Conservation (phyloP, 768 basidiomycete species). For the Agrocybe praecox region DNA sequence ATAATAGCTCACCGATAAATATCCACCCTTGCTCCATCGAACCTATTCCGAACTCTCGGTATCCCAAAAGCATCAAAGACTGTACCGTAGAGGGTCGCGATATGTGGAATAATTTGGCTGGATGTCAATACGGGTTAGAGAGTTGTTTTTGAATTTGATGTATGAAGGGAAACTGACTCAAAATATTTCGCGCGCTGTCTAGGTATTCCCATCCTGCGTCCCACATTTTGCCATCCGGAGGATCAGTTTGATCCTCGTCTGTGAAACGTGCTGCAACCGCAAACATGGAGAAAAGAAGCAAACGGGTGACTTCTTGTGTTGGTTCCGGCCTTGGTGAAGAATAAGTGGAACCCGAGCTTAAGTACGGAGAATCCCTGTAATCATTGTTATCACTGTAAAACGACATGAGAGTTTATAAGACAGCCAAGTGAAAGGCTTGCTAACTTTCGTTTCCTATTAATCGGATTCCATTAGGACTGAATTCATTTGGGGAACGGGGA, state of each 20-base stretch:
- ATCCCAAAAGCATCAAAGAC: slow-evolving; percentile 74
- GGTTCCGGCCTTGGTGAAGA: slow-evolving; percentile 50
- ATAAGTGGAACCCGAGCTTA: slow-evolving; percentile 25
- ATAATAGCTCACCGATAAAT: slow-evolving; percentile 57
- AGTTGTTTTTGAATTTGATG: not conserved
- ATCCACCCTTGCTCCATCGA: slow-evolving; percentile 87
- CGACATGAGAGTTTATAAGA: not conserved
- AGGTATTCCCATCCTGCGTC: slow-evolving; percentile 70
- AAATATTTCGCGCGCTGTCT: slow-evolving; percentile 58
- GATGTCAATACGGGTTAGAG: slow-evolving; percentile 6
- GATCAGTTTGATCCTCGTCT: slow-evolving; percentile 48
- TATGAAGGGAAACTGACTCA: slow-evolving; percentile 47
- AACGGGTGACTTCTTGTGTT: slow-evolving; percentile 64
- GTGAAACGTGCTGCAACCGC: slow-evolving; percentile 78
- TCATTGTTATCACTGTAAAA: slow-evolving; percentile 20
- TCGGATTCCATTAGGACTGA: not conserved
- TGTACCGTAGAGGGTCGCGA: slow-evolving; percentile 80
- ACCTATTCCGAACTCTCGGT: slow-evolving; percentile 85
- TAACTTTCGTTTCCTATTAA: slow-evolving; percentile 19
- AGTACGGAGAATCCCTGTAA: slow-evolving; percentile 29
- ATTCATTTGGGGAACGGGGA: not conserved
- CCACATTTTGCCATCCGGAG: slow-evolving; percentile 62
- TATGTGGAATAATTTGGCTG: slow-evolving; percentile 66
- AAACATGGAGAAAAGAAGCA: slow-evolving; percentile 81
- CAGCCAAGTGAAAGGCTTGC: not conserved